phyloP scores from a whole-genome alignment of 2,329 filamentous ascomycete genomes.

The Xylariaceae sp. region DNA sequence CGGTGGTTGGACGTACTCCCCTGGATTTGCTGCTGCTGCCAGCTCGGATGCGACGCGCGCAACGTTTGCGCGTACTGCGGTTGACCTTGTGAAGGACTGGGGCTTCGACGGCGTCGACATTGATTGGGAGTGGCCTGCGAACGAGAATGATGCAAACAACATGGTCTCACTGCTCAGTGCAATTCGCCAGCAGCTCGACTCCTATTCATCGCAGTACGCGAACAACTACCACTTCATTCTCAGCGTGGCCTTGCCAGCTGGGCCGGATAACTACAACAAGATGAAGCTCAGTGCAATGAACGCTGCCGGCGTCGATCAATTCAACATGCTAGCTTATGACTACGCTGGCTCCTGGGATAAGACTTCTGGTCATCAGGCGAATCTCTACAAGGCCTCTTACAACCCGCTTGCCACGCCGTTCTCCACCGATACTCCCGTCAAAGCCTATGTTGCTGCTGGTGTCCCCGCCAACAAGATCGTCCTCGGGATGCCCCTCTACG shows the following conservation, averaged over 20 bases:
- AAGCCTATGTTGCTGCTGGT: conserved; percentile 58
- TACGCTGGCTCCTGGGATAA: conserved; percentile 64
- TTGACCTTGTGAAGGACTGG: conserved; percentile 65
- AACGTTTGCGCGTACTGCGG: conserved; percentile 63
- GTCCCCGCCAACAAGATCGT: conserved; percentile 63
- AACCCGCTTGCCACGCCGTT: conserved; percentile 61
- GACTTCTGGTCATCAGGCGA: conserved; percentile 62
- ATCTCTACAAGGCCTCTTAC: conserved; percentile 53
- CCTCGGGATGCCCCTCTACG: conserved; percentile 76
- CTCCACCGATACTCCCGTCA: conserved; percentile 59
- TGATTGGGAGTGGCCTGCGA: conserved; percentile 39
- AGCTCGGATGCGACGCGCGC: conserved; percentile 56
- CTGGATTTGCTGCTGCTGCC: conserved; percentile 65
- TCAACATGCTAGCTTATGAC: conserved; percentile 69
- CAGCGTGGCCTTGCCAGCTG: conserved; percentile 48
- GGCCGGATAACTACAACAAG: conserved; percentile 41
- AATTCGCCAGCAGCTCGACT: conserved; percentile 43
- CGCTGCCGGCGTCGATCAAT: conserved; percentile 42
- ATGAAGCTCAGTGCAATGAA: conserved; percentile 44
- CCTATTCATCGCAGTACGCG: conserved; percentile 41
- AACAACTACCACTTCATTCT: conserved; percentile 48
- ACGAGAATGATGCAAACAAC: conserved; percentile 38
- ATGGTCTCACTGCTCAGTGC: conserved; percentile 41
- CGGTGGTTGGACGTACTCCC: conserved; percentile 79
- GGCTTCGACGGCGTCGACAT: conserved; percentile 48